Evolutionary conservation across 768 basidiomycete species (phyloP), one percentile per base, ranked within the genome.

Genomic region (Phaeotremella skinneri): DNA sequence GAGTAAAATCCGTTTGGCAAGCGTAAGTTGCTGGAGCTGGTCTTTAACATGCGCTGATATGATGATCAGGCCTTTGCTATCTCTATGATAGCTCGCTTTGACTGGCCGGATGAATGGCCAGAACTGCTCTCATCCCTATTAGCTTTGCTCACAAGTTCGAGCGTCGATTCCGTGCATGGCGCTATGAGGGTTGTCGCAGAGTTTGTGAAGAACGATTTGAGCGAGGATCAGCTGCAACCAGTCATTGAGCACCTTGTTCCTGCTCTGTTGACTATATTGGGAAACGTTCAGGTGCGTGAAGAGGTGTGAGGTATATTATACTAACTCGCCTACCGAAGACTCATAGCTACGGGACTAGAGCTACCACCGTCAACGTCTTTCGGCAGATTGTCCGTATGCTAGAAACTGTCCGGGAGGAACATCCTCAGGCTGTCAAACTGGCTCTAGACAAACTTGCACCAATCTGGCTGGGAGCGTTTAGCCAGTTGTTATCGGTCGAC

Each of bases 31-130:
- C 52, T 25, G 16, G 39, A 49, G 29, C 4, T 32, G 48, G 43
- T n/a, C 32, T 26, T n/a, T 9, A 39, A n/a, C 13, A 6, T 2
- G 25, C 32, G 25, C 45, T 47, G 45, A 50, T 27, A 56, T 31
- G n/a, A 14, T 7, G 1, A 16, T 7, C 70, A 94, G 90, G 94
- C 93, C 2, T 88, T 87, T 66, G 87, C 87, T 2, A 78, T 98
- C 23, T 94, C 94, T 13, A 85, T 85, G 1, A 87, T 97, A 59
- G 91, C 94, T 27, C 86, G 86, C 63, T 87, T 85, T 65, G 92
- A 97, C 79, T 97, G 91, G 90, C 94, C 93, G 7, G 92, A 96
- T 78, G 90, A 93, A 81, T 98, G 90, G 74, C 90, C 93, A 0
- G 85, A 88, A 48, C 83, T 97, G n/a, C 81, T 97, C 32, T 80